phyloP scores from a whole-genome alignment of 1,284 basidiomycete genomes.

The Cystobasidium pallidum region DNA sequence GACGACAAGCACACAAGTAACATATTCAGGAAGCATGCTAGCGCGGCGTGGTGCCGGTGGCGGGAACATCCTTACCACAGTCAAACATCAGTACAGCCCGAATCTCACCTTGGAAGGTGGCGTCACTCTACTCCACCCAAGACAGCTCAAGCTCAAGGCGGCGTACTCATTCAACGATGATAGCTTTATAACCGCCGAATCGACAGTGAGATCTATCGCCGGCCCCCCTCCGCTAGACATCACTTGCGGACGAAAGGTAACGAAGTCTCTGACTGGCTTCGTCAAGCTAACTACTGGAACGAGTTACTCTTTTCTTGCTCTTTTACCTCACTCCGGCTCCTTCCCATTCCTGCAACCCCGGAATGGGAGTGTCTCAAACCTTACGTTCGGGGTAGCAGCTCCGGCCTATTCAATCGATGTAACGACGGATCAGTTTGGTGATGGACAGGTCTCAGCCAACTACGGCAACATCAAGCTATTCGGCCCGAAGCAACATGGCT shows the following conservation, averaged over 20 bases:
- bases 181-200: constrained; percentile 57
- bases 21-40: constrained; percentile 37
- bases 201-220: constrained; percentile 51
- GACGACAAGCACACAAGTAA: constrained; percentile 12
- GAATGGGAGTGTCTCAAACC: constrained; percentile 20
- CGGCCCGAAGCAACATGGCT: constrained; percentile 30
- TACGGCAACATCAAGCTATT: constrained; percentile 31
- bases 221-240: constrained; percentile 58
- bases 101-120: constrained; percentile 58
- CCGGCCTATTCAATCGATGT: constrained; percentile 22
- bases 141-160: constrained; percentile 57
- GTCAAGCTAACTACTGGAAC: constrained; percentile 52
- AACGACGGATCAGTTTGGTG: constrained; percentile 31
- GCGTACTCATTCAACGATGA: constrained; percentile 60
- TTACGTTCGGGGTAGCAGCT: constrained; percentile 38
- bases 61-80: constrained; percentile 64
- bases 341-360: constrained; percentile 28
- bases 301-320: constrained; percentile 33
- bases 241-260: constrained; percentile 59
- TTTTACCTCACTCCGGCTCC: not conserved
- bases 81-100: constrained; percentile 68
- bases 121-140: constrained; percentile 59
- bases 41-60: constrained; percentile 51
- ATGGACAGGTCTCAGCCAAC: constrained; percentile 17
- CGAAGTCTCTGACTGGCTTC: constrained; percentile 57